These are phyloP conservation scores for Adansonia rubrostipa DNA, from an alignment of 441 rosid genomes.

Conservation along the genomic window DNA sequence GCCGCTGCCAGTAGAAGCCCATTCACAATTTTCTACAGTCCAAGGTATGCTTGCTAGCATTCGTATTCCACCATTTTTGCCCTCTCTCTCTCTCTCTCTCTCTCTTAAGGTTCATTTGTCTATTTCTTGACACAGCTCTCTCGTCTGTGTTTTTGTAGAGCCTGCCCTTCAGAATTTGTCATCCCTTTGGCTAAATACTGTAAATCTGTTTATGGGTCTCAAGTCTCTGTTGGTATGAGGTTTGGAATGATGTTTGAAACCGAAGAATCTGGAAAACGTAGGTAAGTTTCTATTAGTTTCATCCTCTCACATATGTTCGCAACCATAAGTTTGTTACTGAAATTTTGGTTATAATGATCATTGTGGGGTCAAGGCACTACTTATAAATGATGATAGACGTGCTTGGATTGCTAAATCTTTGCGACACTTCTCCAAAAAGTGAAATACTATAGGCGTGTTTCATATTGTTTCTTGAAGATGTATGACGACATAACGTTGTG, in stretches of 20 bases:
- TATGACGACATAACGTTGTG: not conserved
- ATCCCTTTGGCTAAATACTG: conserved; percentile 77
- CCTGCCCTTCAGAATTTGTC: conserved; percentile 95
- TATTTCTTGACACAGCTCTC: conserved; percentile 17
- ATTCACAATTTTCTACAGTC: conserved; percentile 91
- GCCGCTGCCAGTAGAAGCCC: conserved; percentile 86
- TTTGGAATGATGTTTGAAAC: conserved; percentile 99
- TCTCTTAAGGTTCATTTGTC: conserved; percentile 1
- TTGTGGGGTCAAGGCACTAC: not conserved
- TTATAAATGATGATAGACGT: not conserved
- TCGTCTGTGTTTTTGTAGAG: conserved; percentile 46
- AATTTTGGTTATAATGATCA: conserved; percentile 23
- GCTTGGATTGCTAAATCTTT: conserved; percentile 5
- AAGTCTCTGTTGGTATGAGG: conserved; percentile 92
- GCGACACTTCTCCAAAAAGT: not conserved
- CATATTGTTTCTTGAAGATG: conserved; percentile 2
- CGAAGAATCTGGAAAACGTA: conserved; percentile 88
- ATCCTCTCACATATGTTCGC: conserved; percentile 6
- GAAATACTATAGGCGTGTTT: not conserved
- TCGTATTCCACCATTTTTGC: not conserved
- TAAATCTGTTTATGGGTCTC: conserved; percentile 84
- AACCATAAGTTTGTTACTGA: not conserved
- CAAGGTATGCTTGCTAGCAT: conserved; percentile 58
- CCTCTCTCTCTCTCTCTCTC: not conserved
- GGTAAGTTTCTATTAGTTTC: conserved; percentile 44